phyloP scores from a whole-genome alignment of 2,329 filamentous ascomycete species.

The Polytolypa hystricis region DNA sequence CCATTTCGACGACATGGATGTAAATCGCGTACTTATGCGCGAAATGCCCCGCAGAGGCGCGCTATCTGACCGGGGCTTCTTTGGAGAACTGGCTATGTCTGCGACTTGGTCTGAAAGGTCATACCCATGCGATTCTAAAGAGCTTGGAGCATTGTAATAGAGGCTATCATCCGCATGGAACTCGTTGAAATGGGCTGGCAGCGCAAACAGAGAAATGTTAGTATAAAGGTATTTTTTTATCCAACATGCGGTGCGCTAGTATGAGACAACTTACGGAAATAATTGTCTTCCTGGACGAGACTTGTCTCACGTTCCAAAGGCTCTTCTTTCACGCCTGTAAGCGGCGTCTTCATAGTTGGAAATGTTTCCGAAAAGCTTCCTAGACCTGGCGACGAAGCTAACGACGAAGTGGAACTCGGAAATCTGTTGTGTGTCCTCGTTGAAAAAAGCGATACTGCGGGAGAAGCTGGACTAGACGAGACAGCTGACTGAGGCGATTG shows the following conservation, averaged over 20 bases:
- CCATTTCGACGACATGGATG: slow-evolving; percentile 53
- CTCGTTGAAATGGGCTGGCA: slow-evolving; percentile 27
- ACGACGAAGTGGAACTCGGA: slow-evolving; percentile 65
- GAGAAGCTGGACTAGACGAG: slow-evolving; percentile 30
- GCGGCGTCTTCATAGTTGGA: slow-evolving; percentile 48
- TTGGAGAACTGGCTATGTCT: slow-evolving; percentile 46
- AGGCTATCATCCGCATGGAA: slow-evolving; percentile 15
- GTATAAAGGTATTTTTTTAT: no score
- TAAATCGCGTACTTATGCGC: slow-evolving; percentile 58
- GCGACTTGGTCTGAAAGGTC: slow-evolving; percentile 52
- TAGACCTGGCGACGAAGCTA: slow-evolving; percentile 49
- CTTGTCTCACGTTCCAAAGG: slow-evolving; percentile 54
- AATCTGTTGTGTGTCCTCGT: slow-evolving; percentile 27
- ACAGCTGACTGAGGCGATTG: slow-evolving; percentile 23
- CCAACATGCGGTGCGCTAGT: background rate
- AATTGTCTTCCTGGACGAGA: slow-evolving; percentile 47
- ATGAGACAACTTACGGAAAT: slow-evolving; percentile 56
- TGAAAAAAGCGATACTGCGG: slow-evolving; percentile 31
- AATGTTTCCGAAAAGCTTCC: slow-evolving; percentile 38
- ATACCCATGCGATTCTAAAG: slow-evolving; percentile 25
- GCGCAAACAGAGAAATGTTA: slow-evolving; percentile 5
- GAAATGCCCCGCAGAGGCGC: slow-evolving; percentile 40
- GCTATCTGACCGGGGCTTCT: slow-evolving; percentile 43
- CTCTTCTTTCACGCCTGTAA: slow-evolving; percentile 81
- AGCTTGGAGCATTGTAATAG: slow-evolving; percentile 22